Evolutionary conservation across 768 basidiomycete species (phyloP), one percentile per base, ranked within the genome.

Genomic region (Calocybe cyanea): DNA sequence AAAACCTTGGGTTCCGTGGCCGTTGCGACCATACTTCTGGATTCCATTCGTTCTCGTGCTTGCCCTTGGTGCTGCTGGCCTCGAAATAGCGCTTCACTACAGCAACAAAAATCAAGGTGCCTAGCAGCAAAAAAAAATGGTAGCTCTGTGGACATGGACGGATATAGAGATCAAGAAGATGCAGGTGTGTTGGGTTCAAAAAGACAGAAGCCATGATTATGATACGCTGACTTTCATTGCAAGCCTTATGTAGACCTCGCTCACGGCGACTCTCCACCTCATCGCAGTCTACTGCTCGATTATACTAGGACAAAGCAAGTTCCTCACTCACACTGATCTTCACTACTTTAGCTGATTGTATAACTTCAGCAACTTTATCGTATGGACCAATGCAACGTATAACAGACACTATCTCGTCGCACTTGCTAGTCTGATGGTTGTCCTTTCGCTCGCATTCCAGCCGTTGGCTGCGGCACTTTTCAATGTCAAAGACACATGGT

Each of bases 191-290:
- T 4, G 21, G 14, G 42, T 30, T 24, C n/a, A 23, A 32, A 24
- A 2, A 9, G 18, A 30, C 41, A 9, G 25, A 33, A 37, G 46
- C 46, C 34, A 35, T 18, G 34, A 18, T 19, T 20, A 21, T 24
- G 28, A 34, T 20, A 38, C 13, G 23, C 19, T 31, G 40, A 37
- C 34, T 13, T 40, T 43, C 4, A 8, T 31, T 35, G 34, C 4
- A 33, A 79, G 75, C 79, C 79, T 6, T 81, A 80, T 54, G 71
- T 81, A 18, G 77, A 79, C 49, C 72, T 80, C 9, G 74, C 76
- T 2, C 74, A 75, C 38, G 79, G 79, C 1, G 70, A 78, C 46
- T 71, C 78, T 1, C 73, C 76, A 0, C 69, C 79, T 6, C 64
- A 77, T 44, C 69, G 71, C 7, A 76, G 76, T 59, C 59, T 80